Percentiles rank a stretch among this genome's conserved stretches.
Conservation (phyloP, 2,329 filamentous ascomycete species). For the Albifimbria verrucaria region DNA sequence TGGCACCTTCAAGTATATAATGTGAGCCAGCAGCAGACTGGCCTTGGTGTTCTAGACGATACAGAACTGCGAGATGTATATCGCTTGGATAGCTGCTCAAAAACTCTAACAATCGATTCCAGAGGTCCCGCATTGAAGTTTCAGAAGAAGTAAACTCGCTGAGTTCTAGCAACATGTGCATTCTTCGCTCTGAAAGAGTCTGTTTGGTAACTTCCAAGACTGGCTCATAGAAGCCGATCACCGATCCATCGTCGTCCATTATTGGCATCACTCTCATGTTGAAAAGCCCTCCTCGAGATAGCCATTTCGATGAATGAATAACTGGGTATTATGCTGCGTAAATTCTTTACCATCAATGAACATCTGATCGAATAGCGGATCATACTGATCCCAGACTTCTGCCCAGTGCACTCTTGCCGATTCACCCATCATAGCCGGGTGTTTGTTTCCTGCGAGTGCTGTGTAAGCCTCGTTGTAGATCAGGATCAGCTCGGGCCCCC, state of each 20-base stretch:
- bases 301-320: neutral
- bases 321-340: neutral
- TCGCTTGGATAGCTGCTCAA: neutral
- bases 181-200: neutral
- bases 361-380: neutral
- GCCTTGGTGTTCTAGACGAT: neutral
- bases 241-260: neutral
- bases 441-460: neutral
- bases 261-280: neutral
- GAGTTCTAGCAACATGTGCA: neutral
- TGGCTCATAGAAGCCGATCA: neutral
- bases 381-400: neutral
- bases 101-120: neutral
- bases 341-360: neutral
- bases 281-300: neutral
- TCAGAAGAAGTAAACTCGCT: neutral
- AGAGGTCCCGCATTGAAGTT: neutral
- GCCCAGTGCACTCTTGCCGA: neutral
- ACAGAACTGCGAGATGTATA: neutral
- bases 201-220: neutral
- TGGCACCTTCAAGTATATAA: neutral
- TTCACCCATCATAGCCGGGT: neutral
- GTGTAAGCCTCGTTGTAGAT: neutral
- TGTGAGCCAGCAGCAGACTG: neutral
- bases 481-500: neutral